Conservation (phyloP, 2,329 filamentous ascomycete genomes). For the Seiridium cupressi region DNA sequence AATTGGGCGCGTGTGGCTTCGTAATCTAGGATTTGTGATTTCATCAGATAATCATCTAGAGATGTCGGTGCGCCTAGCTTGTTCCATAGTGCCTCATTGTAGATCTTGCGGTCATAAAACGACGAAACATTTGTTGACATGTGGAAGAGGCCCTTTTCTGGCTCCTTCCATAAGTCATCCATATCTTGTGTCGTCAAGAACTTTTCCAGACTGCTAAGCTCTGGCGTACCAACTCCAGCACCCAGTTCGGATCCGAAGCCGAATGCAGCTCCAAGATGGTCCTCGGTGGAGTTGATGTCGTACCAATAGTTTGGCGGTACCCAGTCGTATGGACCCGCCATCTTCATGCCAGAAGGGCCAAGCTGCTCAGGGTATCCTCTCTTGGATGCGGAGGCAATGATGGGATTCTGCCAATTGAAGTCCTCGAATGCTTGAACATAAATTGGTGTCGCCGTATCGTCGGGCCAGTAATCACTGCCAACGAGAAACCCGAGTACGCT, state of each 20-base stretch:
- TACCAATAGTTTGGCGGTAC: slow-evolving; percentile 66
- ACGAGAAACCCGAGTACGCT: slow-evolving; percentile 57
- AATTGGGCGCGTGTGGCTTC: slow-evolving; percentile 60
- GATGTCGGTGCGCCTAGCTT: slow-evolving; percentile 51
- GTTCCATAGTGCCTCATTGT: slow-evolving; percentile 52
- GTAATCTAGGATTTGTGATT: slow-evolving; percentile 62
- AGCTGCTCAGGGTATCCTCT: slow-evolving; percentile 50
- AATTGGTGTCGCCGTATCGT: slow-evolving; percentile 51
- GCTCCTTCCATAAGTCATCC: slow-evolving; percentile 53
- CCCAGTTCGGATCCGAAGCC: slow-evolving; percentile 64
- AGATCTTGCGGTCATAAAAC: slow-evolving; percentile 56
- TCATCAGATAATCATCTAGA: slow-evolving; percentile 57
- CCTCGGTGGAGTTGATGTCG: slow-evolving; percentile 33
- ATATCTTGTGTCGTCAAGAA: slow-evolving; percentile 53
- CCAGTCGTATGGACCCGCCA: slow-evolving; percentile 67
- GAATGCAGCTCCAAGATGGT: slow-evolving; percentile 54
- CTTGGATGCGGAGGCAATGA: slow-evolving; percentile 57
- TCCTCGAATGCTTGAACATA: slow-evolving; percentile 50
- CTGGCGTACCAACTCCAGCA: slow-evolving; percentile 61
- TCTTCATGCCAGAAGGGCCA: slow-evolving; percentile 61
- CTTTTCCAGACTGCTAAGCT: slow-evolving; percentile 48
- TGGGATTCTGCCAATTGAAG: slow-evolving; percentile 54
- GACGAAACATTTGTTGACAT: slow-evolving; percentile 55
- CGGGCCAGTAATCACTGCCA: slow-evolving; percentile 63
- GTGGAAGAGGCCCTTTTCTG: slow-evolving; percentile 54